Evolutionary conservation across 2,329 filamentous ascomycete species (phyloP), one percentile per base, ranked within the genome.

Genomic region (Sordariomycetes sp.): DNA sequence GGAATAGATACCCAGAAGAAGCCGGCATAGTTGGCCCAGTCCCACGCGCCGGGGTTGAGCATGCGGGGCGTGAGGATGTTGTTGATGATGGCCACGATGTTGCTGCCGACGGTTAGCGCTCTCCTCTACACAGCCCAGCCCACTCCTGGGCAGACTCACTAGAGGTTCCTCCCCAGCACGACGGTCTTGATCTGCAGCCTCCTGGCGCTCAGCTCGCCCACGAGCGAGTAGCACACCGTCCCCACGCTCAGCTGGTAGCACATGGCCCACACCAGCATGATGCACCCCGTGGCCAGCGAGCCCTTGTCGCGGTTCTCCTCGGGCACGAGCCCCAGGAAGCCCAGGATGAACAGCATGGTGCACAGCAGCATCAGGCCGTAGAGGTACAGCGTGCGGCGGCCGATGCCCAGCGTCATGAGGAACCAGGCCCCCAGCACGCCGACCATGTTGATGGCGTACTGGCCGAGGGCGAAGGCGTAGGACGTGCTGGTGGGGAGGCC

Each of bases 211-310:
- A 96, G 73, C 70, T 96, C 91, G 1, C 88, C 83, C 4, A 96
- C 91, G 12, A 96, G 81, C 0, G 90, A 94, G 73, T 95, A 96
- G 71, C 88, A 90, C 8, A 96, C 90, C 0, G 91, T 59, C 18
- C 57, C 57, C 1, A 59, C 52, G 28, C 35, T 59, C 12, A 59
- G 32, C 46, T 52, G 50, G 40, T 55, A 59, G 28, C 46, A 55
- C 20, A 55, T n/a, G 10, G 50, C 52, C 57, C 57, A 59, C 90
- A 2, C 96, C 37, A 94, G 77, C 87, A 96, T 92, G 71, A 96
- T 57, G 55, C 46, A 37, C n/a, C 55, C 90, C 0, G 89, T 94
- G 1, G 89, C 90, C 59, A 93, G 75, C 3, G 88, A 87, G 1
- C 80, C 84, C 62, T 82, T 70, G 40, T 79, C 68, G 6, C 80